These are phyloP conservation scores for Dendrobium chrysotoxum DNA, from an alignment of 106 monocot species.

Conservation along the genomic window DNA sequence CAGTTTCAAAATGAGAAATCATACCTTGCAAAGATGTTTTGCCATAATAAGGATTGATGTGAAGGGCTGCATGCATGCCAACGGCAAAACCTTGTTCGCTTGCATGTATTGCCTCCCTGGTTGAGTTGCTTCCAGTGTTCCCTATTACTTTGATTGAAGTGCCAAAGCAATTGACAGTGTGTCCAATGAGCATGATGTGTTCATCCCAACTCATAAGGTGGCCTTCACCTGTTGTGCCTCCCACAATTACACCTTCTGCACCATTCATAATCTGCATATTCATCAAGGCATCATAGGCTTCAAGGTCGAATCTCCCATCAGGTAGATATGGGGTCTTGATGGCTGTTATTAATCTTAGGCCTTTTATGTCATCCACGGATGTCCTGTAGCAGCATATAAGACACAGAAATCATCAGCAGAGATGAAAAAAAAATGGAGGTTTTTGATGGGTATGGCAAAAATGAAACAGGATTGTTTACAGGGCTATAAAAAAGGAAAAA, in stretches of 20 bases:
- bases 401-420: not conserved
- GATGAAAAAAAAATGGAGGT: not conserved
- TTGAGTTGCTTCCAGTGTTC: slow-evolving; percentile 94
- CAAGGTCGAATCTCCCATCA: slow-evolving; percentile 88
- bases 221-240: slow-evolving; percentile 93
- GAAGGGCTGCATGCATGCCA: slow-evolving; percentile 91
- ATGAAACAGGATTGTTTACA: not conserved
- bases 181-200: slow-evolving; percentile 93
- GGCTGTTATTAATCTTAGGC: slow-evolving; percentile 81
- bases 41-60: slow-evolving; percentile 91
- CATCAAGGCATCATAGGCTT: slow-evolving; percentile 71
- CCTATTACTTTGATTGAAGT: slow-evolving; percentile 76
- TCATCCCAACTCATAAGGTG: slow-evolving; percentile 99
- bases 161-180: slow-evolving; percentile 93
- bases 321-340: slow-evolving; percentile 92
- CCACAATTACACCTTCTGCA: slow-evolving; percentile 84
- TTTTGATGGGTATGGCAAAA: not conserved
- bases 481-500: not conserved
- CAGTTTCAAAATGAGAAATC: slow-evolving; percentile 59
- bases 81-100: slow-evolving; percentile 92
- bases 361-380: slow-evolving; percentile 60
- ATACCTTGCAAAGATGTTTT: slow-evolving; percentile 82
- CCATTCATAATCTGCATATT: slow-evolving; percentile 73
- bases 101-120: slow-evolving; percentile 83
- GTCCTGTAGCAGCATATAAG: slow-evolving; percentile 35